Percentiles rank a stretch among this genome's conserved stretches.
Evolutionary conservation across 306 rosid genomes (phyloP).

Genomic region (Begonia loranthoides): DNA sequence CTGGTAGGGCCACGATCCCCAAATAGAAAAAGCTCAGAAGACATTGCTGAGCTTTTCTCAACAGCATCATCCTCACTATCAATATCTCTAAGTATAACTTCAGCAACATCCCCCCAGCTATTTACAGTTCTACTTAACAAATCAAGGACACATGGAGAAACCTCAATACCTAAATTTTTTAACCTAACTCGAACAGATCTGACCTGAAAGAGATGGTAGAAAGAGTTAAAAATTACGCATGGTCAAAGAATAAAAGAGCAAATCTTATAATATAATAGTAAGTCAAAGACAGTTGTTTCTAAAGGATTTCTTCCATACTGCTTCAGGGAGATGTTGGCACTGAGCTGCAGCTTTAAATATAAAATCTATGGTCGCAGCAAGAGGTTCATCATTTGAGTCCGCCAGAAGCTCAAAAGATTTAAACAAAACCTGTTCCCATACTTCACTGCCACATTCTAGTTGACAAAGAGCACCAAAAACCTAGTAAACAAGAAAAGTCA

Average conservation of each 20-base stretch:
- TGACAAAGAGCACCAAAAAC: constrained; percentile 86
- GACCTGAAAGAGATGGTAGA: constrained; percentile 32
- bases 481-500: constrained; percentile 24
- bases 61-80: constrained; percentile 80
- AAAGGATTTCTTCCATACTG: constrained; percentile 41
- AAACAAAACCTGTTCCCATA: constrained; percentile 80
- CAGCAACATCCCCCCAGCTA: constrained; percentile 99
- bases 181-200: constrained; percentile 79
- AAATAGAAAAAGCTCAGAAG: constrained; percentile 55
- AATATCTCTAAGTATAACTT: constrained; percentile 81
- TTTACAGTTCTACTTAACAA: constrained; percentile 82
- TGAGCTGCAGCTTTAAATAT: constrained; percentile 91
- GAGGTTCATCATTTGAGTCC: constrained; percentile 82
- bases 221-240: constrained; percentile 5
- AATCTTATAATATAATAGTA: not conserved
- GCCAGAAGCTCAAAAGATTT: constrained; percentile 73
- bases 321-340: constrained; percentile 97
- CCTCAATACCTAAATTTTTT: constrained; percentile 65
- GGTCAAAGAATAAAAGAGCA: constrained; percentile 8
- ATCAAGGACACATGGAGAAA: constrained; percentile 84
- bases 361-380: constrained; percentile 70
- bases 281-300: constrained; percentile 12
- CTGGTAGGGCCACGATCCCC: constrained; percentile 50
- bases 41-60: constrained; percentile 47
- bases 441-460: constrained; percentile 89